phyloP scores from a whole-genome alignment of 257 asterid genomes.

The Nicotiana sylvestris region DNA sequence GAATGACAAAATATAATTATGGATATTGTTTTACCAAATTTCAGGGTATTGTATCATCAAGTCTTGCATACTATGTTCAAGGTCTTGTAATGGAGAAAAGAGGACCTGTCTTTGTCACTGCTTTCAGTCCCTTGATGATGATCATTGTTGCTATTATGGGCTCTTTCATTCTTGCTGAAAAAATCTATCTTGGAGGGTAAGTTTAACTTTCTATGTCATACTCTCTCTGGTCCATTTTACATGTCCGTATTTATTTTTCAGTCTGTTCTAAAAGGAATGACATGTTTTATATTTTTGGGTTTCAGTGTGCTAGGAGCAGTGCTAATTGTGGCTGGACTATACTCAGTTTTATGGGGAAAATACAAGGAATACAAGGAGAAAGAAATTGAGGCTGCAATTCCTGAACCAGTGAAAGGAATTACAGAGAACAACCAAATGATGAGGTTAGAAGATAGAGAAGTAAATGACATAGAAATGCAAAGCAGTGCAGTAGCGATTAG shows the following conservation, averaged over 20 bases:
- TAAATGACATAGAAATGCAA: constrained; percentile 19
- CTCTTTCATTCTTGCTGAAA: constrained; percentile 48
- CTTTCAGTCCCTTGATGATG: constrained; percentile 62
- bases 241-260: not conserved
- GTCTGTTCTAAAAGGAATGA: not conserved
- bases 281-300: not conserved
- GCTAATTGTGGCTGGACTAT: constrained; percentile 45
- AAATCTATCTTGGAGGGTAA: constrained; percentile 61
- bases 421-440: constrained; percentile 1
- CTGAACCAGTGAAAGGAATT: constrained; percentile 24
- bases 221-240: not conserved
- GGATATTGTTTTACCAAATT: not conserved
- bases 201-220: not conserved
- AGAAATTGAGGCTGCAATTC: constrained; percentile 24
- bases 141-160: constrained; percentile 59
- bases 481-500: not conserved
- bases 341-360: constrained; percentile 57
- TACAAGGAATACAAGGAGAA: constrained; percentile 46
- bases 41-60: constrained; percentile 56
- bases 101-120: constrained; percentile 65
- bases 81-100: constrained; percentile 53
- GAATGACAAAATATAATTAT: too few species aligned
- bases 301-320: constrained; percentile 53
- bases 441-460: constrained; percentile 4
- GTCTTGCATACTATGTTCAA: constrained; percentile 64